Base-by-base conservation (phyloP, 345 rosid genomes). In the Rhodomyrtus tomentosa region DNA sequence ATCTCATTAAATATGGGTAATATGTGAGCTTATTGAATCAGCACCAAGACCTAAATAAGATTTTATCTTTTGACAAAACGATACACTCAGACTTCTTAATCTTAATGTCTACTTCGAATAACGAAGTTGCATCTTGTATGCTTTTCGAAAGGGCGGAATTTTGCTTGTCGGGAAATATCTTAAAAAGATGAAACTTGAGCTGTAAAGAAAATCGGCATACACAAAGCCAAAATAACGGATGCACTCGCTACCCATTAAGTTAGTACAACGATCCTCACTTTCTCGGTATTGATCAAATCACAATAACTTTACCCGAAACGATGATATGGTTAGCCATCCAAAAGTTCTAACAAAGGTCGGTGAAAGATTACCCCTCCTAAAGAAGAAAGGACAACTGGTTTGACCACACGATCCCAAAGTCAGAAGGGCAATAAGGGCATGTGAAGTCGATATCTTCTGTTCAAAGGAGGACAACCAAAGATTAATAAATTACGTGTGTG, bases 71-170 rank as follows among this genome's bases (percentile, higher is more conserved):
- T 18, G 25, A 68, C 79, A 18, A 20, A 68, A 32, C 5, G 21
- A 36, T 32, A 18, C 79, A 4, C 1, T 36, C 6, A 0, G n/a
- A 68, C 14, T 36, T 68, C 0, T 68, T 18, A 0, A 36, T 16
- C 0, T 36, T 32, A 68, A 36, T 68, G 25, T 68, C 0, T 68
- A 68, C 14, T 32, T 68, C 7, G 1, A 18, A 32, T 8, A 0
- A 32, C 25, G 1, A 68, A 18, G 6, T n/a, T n/a, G 0, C 0
- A 0, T 11, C 0, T 36, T 24, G 36, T 0, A 18, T 8, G 22
- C 0, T 36, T 68, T 18, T 36, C 8, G 5, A 40, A 36, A 68
- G 32, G 20, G 56, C 10, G 4, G 22, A 10, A 24, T 55, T 54
- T 55, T 22, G 58, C 13, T 24, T 22, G 9, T 55, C 2, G 10